A percentile compares a stretch with the other conserved stretches of the same genome.
These are phyloP conservation scores for Colletotrichum sp. DNA, from an alignment of 2,329 filamentous ascomycete species.

Conservation along the genomic window DNA sequence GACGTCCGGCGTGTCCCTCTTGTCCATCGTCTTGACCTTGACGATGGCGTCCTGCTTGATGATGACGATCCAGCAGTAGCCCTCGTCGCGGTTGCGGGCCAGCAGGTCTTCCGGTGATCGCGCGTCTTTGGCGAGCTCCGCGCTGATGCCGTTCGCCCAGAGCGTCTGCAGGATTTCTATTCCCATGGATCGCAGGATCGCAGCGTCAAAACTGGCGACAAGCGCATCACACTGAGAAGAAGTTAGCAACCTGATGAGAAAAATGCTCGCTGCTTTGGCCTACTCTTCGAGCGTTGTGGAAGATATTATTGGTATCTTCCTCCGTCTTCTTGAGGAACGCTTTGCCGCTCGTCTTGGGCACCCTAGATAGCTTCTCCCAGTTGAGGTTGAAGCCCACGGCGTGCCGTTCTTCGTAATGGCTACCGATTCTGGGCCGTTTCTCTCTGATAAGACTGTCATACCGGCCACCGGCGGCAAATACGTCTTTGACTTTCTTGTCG, in stretches of 20 bases:
- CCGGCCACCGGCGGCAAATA: constrained; percentile 91
- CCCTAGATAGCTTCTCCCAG: constrained; percentile 80
- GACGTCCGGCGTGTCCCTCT: constrained; percentile 75
- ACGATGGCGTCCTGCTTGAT: constrained; percentile 79
- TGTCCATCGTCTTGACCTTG: constrained; percentile 79
- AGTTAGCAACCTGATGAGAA: neutral
- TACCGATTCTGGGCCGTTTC: constrained; percentile 73
- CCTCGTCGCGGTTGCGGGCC: constrained; percentile 76
- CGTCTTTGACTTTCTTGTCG: constrained; percentile 81
- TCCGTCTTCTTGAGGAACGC: constrained; percentile 73
- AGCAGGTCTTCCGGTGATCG: constrained; percentile 81
- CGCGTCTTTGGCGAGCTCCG: constrained; percentile 83
- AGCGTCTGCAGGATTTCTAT: constrained; percentile 79
- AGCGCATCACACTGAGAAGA: constrained; percentile 78
- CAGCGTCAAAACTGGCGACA: constrained; percentile 84
- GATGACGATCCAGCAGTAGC: constrained; percentile 86
- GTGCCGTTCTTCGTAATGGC: constrained; percentile 69
- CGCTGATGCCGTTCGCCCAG: constrained; percentile 84
- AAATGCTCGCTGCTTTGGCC: neutral
- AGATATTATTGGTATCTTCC: constrained; percentile 64
- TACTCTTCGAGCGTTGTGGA: constrained; percentile 38
- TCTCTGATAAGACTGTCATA: constrained; percentile 91
- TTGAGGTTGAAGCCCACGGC: constrained; percentile 92
- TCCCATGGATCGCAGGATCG: constrained; percentile 75
- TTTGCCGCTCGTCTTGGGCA: constrained; percentile 60